Percentiles rank a stretch among this genome's conserved stretches.
Evolutionary conservation across 139 green algal species (phyloP).

Genomic region (Chlorella sp.): DNA sequence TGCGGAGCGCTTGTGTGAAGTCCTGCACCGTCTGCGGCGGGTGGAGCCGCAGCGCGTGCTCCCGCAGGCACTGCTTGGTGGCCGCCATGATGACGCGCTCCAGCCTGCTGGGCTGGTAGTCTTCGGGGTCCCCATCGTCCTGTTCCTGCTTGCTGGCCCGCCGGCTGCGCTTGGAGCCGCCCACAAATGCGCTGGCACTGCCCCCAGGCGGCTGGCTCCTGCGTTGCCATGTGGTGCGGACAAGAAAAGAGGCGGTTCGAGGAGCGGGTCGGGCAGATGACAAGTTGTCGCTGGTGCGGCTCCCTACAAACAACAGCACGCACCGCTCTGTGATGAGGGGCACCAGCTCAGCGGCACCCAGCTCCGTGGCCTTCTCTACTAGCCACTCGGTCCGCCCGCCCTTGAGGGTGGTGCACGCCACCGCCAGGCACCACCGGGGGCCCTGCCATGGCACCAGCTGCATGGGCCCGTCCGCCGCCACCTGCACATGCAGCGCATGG

Average conservation of each 20-base stretch:
- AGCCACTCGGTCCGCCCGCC: slow-evolving; percentile 81
- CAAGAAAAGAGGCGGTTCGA: neutral
- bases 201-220: slow-evolving; percentile 2
- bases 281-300: too few relatives aligned
- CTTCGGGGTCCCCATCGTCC: neutral
- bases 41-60: slow-evolving; percentile 45
- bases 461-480: neutral
- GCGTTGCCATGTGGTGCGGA: neutral
- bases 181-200: neutral
- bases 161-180: too few relatives aligned
- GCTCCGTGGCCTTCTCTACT: slow-evolving; percentile 84
- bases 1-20: neutral
- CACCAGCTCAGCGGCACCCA: slow-evolving; percentile 64
- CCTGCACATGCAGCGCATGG: neutral
- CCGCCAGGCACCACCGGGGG: slow-evolving; percentile 44
- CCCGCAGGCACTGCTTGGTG: slow-evolving; percentile 79
- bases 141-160: neutral
- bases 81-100: slow-evolving; percentile 71
- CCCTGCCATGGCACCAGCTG: slow-evolving; percentile 31
- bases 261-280: neutral
- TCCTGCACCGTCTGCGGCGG: slow-evolving; percentile 25
- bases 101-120: slow-evolving; percentile 38
- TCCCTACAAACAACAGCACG: slow-evolving; percentile 8
- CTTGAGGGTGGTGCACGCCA: slow-evolving; percentile 71
- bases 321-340: slow-evolving; percentile 71